Evolutionary conservation across 306 rosid genomes (phyloP).

Genomic region (Vicia faba): DNA sequence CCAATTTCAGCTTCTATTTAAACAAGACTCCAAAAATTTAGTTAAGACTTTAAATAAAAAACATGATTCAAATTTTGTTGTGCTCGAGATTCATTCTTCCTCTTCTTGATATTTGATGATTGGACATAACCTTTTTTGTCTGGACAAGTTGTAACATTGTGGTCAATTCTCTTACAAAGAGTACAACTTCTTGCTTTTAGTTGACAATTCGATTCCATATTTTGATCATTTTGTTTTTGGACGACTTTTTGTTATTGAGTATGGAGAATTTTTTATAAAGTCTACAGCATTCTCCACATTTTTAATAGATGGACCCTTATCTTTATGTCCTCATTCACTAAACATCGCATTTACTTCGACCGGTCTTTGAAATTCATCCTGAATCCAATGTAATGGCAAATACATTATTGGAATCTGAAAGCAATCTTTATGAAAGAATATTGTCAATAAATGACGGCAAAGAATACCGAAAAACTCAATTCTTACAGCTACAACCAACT

Average conservation of each 20-base stretch:
- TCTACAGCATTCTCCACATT: neutral
- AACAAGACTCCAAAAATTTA: no score
- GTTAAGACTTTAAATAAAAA: neutral
- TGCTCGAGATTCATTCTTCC: neutral
- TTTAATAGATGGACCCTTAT: neutral
- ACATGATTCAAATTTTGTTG: neutral
- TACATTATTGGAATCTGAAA: neutral
- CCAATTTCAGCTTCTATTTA: no score
- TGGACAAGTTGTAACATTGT: neutral
- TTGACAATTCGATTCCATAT: constrained; percentile 1
- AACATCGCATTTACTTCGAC: neutral
- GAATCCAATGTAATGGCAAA: neutral
- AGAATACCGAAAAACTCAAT: constrained; percentile 4
- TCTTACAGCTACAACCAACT: neutral
- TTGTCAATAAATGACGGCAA: neutral
- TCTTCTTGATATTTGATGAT: neutral
- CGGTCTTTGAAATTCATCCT: neutral
- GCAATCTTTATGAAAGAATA: constrained; percentile 4
- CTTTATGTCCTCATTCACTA: neutral
- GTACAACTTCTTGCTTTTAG: neutral
- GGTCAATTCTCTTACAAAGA: neutral
- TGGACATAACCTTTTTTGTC: neutral
- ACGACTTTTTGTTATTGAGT: constrained; percentile 5
- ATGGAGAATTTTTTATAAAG: neutral
- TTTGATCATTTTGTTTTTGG: neutral